phyloP scores from a whole-genome alignment of 345 rosid species.

The Dipteronia sinensis region DNA sequence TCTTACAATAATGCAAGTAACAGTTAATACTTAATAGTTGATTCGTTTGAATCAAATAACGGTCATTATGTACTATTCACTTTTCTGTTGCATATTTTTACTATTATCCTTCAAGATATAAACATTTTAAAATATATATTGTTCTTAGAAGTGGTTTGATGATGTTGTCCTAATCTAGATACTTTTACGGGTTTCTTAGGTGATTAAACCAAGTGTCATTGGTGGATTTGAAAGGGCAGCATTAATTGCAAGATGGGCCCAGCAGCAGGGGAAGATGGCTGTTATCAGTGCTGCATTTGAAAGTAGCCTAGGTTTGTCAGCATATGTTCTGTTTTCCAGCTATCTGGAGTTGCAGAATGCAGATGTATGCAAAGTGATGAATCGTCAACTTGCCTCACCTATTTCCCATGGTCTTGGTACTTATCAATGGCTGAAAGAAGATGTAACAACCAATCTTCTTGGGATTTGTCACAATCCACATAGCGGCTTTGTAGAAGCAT shows the following conservation, averaged over 20 bases:
- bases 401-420: slow-evolving; percentile 97
- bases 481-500: slow-evolving; percentile 68
- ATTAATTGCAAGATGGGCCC: slow-evolving; percentile 82
- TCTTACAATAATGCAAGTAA: not conserved
- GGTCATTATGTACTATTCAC: not conserved
- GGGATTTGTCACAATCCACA: slow-evolving; percentile 48
- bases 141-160: not conserved
- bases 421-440: slow-evolving; percentile 81
- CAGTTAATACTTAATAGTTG: not conserved
- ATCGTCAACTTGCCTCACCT: slow-evolving; percentile 36
- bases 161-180: slow-evolving; percentile 12
- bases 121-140: not conserved
- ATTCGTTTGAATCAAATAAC: not conserved
- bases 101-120: not conserved
- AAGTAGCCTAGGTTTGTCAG: slow-evolving; percentile 75
- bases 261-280: slow-evolving; percentile 78
- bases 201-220: slow-evolving; percentile 84
- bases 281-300: slow-evolving; percentile 88
- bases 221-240: slow-evolving; percentile 93
- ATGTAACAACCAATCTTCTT: slow-evolving; percentile 55
- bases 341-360: slow-evolving; percentile 71
- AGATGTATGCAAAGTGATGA: slow-evolving; percentile 39
- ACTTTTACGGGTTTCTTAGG: slow-evolving; percentile 42
- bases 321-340: slow-evolving; percentile 66
- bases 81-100: not conserved